Conservation (phyloP, 768 basidiomycete genomes). For the Steccherinum ochraceum region DNA sequence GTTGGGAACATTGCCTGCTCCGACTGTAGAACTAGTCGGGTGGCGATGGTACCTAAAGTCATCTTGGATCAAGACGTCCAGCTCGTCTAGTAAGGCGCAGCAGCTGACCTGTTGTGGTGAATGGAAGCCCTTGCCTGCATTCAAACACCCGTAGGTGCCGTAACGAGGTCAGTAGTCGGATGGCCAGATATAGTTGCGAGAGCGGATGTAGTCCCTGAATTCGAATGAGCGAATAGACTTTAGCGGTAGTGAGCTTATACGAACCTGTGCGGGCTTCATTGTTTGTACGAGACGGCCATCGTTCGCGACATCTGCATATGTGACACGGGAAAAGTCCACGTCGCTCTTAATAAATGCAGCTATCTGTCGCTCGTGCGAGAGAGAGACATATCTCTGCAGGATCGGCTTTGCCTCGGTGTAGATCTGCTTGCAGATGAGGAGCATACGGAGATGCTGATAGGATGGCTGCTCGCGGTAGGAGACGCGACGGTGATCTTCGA, state of each 20-base stretch:
- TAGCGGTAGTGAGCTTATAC: too few species aligned
- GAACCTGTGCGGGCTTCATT: constrained; percentile 4
- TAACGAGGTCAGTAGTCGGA: constrained; percentile 24
- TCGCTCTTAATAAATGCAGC: constrained; percentile 18
- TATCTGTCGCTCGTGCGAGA: constrained; percentile 33
- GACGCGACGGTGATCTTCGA: constrained; percentile 21
- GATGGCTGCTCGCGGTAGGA: constrained; percentile 23
- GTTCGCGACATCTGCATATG: constrained; percentile 33
- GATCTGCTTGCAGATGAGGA: constrained; percentile 26
- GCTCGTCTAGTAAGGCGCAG: too few species aligned
- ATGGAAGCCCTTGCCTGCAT: constrained; percentile 18
- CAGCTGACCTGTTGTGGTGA: constrained; percentile 13
- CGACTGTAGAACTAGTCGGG: constrained; percentile 20
- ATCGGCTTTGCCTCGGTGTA: constrained; percentile 24
- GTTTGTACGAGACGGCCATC: constrained; percentile 28
- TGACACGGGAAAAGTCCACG: constrained; percentile 18
- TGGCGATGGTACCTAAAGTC: constrained; percentile 3
- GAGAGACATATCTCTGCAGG: constrained; percentile 29
- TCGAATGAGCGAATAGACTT: not conserved
- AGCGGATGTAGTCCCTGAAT: constrained; percentile 18
- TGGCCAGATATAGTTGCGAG: constrained; percentile 25
- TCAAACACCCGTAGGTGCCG: constrained; percentile 29
- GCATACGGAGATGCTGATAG: constrained; percentile 28
- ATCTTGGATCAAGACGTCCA: too few species aligned
- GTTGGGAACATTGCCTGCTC: constrained; percentile 33